These are phyloP conservation scores for Isabelozyma heimii DNA, from an alignment of 805 yeast species.

Conservation along the genomic window DNA sequence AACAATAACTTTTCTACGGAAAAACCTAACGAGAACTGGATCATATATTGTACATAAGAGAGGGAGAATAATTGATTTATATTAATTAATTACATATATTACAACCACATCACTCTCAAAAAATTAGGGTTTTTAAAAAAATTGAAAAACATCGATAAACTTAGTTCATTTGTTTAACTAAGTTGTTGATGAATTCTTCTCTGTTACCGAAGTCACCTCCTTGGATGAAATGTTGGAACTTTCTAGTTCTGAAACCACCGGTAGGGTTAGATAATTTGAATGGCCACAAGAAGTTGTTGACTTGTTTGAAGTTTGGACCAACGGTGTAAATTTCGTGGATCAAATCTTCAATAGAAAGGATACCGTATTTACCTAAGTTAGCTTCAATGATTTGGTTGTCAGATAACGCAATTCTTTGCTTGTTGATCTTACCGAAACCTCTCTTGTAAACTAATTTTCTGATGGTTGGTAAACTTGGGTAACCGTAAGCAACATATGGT, in stretches of 20 bases:
- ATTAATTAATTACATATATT: constrained; percentile 1
- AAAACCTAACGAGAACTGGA: neutral
- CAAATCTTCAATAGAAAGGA: constrained; percentile 86
- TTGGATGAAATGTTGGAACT: constrained; percentile 95
- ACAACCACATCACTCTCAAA: neutral
- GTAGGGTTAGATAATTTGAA: constrained; percentile 94
- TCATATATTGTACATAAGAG: constrained; percentile 3
- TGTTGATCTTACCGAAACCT: constrained; percentile 96
- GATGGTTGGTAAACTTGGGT: constrained; percentile 89
- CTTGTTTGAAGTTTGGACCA: constrained; percentile 99
- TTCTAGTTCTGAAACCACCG: constrained; percentile 98
- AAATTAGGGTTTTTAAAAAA: neutral
- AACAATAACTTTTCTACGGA: neutral
- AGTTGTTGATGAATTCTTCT: constrained; percentile 91
- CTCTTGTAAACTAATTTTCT: constrained; percentile 95
- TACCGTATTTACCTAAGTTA: constrained; percentile 88
- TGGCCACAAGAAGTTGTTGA: constrained; percentile 98
- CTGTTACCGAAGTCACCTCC: constrained; percentile 99
- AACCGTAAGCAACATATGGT: constrained; percentile 97
- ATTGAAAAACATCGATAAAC: constrained; percentile 11
- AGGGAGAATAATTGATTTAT: constrained; percentile 2
- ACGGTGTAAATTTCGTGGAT: constrained; percentile 95
- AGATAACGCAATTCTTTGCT: constrained; percentile 88
- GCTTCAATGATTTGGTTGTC: constrained; percentile 89
- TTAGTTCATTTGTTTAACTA: constrained; percentile 92